Percentiles rank a stretch among this genome's conserved stretches.
phyloP scores from a whole-genome alignment of 179 eudicot genomes.

The Sideroxylon spinosum region DNA sequence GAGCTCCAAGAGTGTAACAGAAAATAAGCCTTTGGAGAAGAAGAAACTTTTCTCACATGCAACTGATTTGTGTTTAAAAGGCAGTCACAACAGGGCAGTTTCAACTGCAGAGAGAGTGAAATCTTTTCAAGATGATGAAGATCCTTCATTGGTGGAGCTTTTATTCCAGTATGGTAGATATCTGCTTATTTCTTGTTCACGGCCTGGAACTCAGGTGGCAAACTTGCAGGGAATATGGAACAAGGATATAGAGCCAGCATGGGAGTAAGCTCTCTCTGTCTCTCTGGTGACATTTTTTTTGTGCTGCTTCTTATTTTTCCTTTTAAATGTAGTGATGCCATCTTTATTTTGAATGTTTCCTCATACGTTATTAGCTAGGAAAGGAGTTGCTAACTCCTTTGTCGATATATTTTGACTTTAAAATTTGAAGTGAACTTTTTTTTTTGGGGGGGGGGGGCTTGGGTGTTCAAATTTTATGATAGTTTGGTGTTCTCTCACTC shows the following conservation, averaged over 20 bases:
- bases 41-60: neutral
- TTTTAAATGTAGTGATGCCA: too few species aligned
- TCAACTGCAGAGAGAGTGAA: constrained; percentile 63
- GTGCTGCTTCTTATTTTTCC: too few species aligned
- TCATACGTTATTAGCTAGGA: too few species aligned
- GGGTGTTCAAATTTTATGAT: too few species aligned
- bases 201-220: constrained; percentile 73
- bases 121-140: constrained; percentile 62
- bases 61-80: neutral
- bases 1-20: constrained; percentile 25
- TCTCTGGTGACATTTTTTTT: neutral
- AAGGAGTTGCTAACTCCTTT: too few species aligned
- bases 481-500: too few species aligned
- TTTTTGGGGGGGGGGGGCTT: too few species aligned
- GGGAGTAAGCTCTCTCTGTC: constrained; percentile 41
- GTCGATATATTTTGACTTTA: too few species aligned
- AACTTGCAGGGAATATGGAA: constrained; percentile 88
- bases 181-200: constrained; percentile 66
- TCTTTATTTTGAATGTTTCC: too few species aligned
- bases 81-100: constrained; percentile 16
- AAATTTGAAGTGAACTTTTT: too few species aligned
- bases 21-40: constrained; percentile 2
- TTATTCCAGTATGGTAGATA: constrained; percentile 80
- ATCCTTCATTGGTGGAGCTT: constrained; percentile 79
- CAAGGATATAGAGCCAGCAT: constrained; percentile 57